These are phyloP conservation scores for Blumeria graminis DNA, from an alignment of 2,329 filamentous ascomycete species.

Conservation along the genomic window DNA sequence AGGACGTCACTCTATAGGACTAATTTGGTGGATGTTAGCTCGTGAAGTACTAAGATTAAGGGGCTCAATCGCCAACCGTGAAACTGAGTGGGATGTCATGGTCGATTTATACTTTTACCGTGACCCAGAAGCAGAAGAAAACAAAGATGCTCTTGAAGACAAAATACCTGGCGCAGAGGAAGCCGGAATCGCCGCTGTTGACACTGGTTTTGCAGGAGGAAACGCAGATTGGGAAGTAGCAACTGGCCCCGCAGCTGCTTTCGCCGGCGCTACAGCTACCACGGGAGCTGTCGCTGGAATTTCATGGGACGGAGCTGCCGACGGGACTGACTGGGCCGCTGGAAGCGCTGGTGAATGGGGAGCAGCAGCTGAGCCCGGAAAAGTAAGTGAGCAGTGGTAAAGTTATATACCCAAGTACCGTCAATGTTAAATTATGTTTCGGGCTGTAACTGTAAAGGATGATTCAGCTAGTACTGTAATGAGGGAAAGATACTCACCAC, in stretches of 20 bases:
- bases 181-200: conserved; percentile 54
- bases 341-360: conserved; percentile 25
- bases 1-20: conserved; percentile 95
- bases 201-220: conserved; percentile 45
- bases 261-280: conserved; percentile 36
- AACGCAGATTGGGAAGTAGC: conserved; percentile 51
- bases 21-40: conserved; percentile 98
- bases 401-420: conserved; percentile 2
- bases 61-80: conserved; percentile 85
- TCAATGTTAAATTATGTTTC: conserved; percentile 4
- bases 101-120: conserved; percentile 99
- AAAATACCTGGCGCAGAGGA: conserved; percentile 39
- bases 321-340: conserved; percentile 37
- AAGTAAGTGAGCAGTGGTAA: conserved; percentile 17
- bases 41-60: conserved; percentile 98
- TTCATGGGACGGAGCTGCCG: conserved; percentile 22
- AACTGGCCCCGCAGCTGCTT: conserved; percentile 34
- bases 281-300: conserved; percentile 35
- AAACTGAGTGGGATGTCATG: conserved; percentile 97
- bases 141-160: conserved; percentile 90
- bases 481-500: conserved; percentile 94
- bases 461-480: conserved; percentile 54
- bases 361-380: conserved; percentile 22
- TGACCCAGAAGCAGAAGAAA: conserved; percentile 97
- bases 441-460: conserved; percentile 17